phyloP scores from a whole-genome alignment of 2,329 filamentous ascomycete genomes.

The Fusarium sp. region DNA sequence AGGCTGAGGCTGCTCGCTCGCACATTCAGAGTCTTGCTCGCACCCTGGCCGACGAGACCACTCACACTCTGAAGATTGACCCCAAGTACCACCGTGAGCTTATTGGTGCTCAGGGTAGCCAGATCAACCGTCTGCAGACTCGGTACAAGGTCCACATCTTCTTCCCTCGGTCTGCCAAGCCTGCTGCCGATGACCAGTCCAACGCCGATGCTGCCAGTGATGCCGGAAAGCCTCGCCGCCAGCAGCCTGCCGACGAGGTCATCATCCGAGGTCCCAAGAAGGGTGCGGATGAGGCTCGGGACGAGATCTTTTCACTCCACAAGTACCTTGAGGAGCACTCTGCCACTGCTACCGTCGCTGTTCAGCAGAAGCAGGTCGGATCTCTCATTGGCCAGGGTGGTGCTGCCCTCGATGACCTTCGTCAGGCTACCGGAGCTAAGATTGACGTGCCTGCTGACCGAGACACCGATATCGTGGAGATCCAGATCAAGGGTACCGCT shows the following conservation, averaged over 20 bases:
- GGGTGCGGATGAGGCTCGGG: slow-evolving; percentile 90
- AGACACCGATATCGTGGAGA: slow-evolving; percentile 82
- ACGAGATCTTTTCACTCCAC: slow-evolving; percentile 88
- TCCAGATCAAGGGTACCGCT: slow-evolving; percentile 93
- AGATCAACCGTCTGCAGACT: slow-evolving; percentile 92
- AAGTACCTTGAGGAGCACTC: slow-evolving; percentile 94
- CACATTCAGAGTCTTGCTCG: slow-evolving; percentile 84
- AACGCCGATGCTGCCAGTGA: slow-evolving; percentile 78
- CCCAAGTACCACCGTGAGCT: slow-evolving; percentile 94
- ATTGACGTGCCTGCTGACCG: slow-evolving; percentile 90
- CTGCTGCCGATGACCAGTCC: slow-evolving; percentile 75
- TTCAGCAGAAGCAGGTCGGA: slow-evolving; percentile 93
- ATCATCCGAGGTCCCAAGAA: slow-evolving; percentile 91
- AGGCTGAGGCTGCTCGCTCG: slow-evolving; percentile 86
- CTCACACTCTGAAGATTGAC: slow-evolving; percentile 87
- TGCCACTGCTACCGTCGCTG: slow-evolving; percentile 80
- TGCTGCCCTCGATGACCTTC: slow-evolving; percentile 89
- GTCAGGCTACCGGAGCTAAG: slow-evolving; percentile 84
- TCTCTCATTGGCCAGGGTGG: slow-evolving; percentile 93
- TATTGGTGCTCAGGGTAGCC: slow-evolving; percentile 87
- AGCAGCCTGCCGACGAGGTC: slow-evolving; percentile 89
- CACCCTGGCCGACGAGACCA: slow-evolving; percentile 91
- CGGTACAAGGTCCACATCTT: slow-evolving; percentile 96
- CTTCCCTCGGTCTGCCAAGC: slow-evolving; percentile 80
- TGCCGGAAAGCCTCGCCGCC: slow-evolving; percentile 71